Evolutionary conservation across 2,329 filamentous ascomycete species (phyloP), one percentile per base, ranked within the genome.

Genomic region (Penicillium sp.): DNA sequence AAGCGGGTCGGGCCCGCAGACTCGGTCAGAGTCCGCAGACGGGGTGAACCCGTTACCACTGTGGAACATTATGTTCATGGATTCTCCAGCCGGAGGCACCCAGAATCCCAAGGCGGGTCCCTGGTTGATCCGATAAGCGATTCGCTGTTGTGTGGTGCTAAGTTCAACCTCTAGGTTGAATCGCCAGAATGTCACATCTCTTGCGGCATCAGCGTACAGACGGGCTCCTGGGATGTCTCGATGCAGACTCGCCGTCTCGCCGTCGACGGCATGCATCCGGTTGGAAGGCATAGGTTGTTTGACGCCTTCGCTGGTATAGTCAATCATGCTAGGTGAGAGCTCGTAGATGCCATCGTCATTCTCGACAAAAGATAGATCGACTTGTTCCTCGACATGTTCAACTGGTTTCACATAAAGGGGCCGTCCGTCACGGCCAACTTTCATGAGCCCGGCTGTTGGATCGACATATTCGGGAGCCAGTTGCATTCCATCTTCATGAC

Each of bases 11-110:
- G 95, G 94, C 0, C 94, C 94, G 69, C 88, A 94, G 71, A 97
- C 88, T 45, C 87, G 82, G 70, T 95, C 83, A 0, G 91, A 79
- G 60, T 96, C 87, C 25, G 90, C 89, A 55, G 84, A 88, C 50
- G 88, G 74, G 66, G 91, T 93, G 79, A 99, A 99, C 2, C 95
- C 94, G 72, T 99, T 99, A 79, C 94, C 96, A 72, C 90, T 96
- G 78, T 97, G 85, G 77, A 97, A 99, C 92, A 97, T 96, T 72
- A 97, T 90, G 76, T 97, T 97, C 94, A 99, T 99, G 2, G 89
- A 85, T 72, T 96, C 83, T 16, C 86, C 88, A 49, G 82, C 84
- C 33, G 88, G 89, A 5, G 95, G 94, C 0, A 99, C 91, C 93
- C 94, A 99, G 73, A 99, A 99, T 1, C 89, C 91, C 51, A 90